Conservation (phyloP, 1,284 basidiomycete species). For the Sporisorium iseilematis-ciliati region DNA sequence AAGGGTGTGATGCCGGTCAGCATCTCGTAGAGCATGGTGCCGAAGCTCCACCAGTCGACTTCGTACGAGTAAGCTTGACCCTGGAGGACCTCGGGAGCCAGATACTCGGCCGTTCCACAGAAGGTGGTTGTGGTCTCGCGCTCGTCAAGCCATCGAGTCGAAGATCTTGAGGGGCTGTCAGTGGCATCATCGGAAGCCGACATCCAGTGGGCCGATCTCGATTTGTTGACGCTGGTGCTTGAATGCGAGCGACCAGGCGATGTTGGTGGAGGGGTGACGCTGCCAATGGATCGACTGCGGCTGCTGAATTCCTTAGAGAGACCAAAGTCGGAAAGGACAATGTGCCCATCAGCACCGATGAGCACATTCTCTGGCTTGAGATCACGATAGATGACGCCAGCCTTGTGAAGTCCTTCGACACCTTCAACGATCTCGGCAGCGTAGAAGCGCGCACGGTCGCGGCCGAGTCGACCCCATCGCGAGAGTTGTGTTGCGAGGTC, state of each 20-base stretch:
- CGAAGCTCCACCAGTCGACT: conserved; percentile 99
- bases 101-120: conserved; percentile 99
- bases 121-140: conserved; percentile 99
- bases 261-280: conserved; percentile 83
- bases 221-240: conserved; percentile 75
- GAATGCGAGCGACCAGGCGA: conserved; percentile 59
- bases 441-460: conserved; percentile 96
- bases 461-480: conserved; percentile 91
- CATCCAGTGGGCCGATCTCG: conserved; percentile 86
- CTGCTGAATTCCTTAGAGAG: conserved; percentile 78
- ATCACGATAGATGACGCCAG: conserved; percentile 99
- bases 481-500: conserved; percentile 84
- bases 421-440: conserved; percentile 98
- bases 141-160: conserved; percentile 91
- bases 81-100: conserved; percentile 98
- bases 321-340: conserved; percentile 99
- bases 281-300: conserved; percentile 83
- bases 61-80: conserved; percentile 97
- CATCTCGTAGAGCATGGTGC: conserved; percentile 99
- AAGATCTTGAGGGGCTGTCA: conserved; percentile 21
- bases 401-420: conserved; percentile 96
- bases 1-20: conserved; percentile 98
- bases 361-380: conserved; percentile 99
- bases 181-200: conserved; percentile 77
- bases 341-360: conserved; percentile 97